Evolutionary conservation across 495 filamentous ascomycete genomes (phyloP).

Genomic region (Staphylotrichum longicolle): DNA sequence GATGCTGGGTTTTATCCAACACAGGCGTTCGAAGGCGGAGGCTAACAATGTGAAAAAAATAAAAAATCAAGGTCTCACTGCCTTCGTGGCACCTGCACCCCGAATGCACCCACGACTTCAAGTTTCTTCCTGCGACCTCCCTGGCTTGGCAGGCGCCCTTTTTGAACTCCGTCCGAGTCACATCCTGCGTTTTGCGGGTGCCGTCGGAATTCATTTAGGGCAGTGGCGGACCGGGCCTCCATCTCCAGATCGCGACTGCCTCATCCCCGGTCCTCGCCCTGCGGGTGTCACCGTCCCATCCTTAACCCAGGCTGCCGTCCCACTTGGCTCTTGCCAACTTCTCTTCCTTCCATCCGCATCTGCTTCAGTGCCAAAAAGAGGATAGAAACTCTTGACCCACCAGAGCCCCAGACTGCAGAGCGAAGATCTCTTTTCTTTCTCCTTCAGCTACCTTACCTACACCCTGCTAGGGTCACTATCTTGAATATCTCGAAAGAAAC

Average conservation of each 20-base stretch:
- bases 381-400: neutral
- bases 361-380: neutral
- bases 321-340: neutral
- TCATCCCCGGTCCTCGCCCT: neutral
- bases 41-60: neutral
- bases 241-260: constrained; percentile 6
- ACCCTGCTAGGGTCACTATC: too few relatives aligned
- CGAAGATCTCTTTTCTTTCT: too few relatives aligned
- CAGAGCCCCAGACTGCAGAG: too few relatives aligned
- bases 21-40: too few relatives aligned
- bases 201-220: constrained; percentile 3
- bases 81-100: constrained; percentile 28
- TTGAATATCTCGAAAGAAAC: too few relatives aligned
- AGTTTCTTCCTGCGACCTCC: neutral
- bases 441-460: too few relatives aligned
- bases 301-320: neutral
- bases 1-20: constrained; percentile 9
- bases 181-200: constrained; percentile 13
- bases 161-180: neutral
- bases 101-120: neutral
- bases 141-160: constrained; percentile 25
- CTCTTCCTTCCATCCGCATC: too few relatives aligned
- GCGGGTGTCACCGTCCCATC: too few relatives aligned
- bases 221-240: constrained; percentile 8
- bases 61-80: constrained; percentile 25